Percentiles rank a stretch among this genome's conserved stretches.
phyloP scores from a whole-genome alignment of 305 asterid species.

The Fraxinus ornus region DNA sequence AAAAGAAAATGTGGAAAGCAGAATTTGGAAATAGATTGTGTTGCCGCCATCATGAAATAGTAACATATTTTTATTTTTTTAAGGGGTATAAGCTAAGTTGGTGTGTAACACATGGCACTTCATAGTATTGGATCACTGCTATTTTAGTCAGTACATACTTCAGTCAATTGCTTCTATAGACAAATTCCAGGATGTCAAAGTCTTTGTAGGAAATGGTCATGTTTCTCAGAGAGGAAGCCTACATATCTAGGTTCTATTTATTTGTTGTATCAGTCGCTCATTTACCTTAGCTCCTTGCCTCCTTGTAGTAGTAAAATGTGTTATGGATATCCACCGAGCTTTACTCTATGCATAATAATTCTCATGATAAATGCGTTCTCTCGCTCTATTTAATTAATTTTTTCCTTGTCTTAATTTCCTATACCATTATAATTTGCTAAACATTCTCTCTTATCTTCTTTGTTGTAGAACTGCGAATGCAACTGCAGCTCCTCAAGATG shows the following conservation, averaged over 20 bases:
- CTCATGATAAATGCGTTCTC: not conserved
- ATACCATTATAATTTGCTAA: not conserved
- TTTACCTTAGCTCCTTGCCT: not conserved
- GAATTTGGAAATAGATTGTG: not conserved
- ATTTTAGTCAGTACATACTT: not conserved
- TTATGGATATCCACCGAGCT: not conserved
- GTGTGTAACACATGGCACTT: not conserved
- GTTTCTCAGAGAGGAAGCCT: not conserved
- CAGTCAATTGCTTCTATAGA: not conserved
- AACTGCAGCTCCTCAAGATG: constrained; percentile 82
- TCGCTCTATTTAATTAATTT: not conserved
- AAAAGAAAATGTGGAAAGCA: not conserved
- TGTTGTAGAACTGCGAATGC: constrained; percentile 62
- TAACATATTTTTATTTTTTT: not conserved
- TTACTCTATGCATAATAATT: not conserved
- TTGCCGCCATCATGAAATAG: not conserved
- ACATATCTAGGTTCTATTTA: not conserved
- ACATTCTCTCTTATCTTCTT: constrained; percentile 7
- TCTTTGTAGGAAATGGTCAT: not conserved
- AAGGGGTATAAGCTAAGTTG: not conserved
- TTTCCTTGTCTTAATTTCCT: not conserved
- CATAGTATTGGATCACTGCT: not conserved
- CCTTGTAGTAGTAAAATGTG: not conserved
- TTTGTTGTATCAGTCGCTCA: not conserved
- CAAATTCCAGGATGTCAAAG: not conserved